phyloP scores from a whole-genome alignment of 306 rosid genomes.

The Aeschynomene evenia region DNA sequence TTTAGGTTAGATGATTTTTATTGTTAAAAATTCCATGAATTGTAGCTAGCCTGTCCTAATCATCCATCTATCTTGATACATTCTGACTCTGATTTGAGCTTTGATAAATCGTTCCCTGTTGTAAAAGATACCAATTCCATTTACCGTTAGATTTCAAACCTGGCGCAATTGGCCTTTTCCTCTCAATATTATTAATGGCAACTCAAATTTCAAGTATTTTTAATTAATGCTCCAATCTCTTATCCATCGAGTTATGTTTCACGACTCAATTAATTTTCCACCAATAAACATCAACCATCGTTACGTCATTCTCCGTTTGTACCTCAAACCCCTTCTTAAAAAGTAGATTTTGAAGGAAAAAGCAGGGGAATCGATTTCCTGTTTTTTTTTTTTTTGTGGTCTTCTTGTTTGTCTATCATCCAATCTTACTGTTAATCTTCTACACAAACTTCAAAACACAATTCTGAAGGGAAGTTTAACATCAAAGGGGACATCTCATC shows the following conservation, averaged over 20 bases:
- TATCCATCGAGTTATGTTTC: not conserved
- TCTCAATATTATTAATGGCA: not conserved
- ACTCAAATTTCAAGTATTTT: not conserved
- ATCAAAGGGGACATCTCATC: not conserved
- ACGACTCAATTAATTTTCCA: not conserved
- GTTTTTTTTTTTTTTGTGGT: too few relatives aligned
- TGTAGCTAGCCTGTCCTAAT: slow-evolving; percentile 10
- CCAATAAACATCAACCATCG: too few relatives aligned
- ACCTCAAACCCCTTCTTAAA: too few relatives aligned
- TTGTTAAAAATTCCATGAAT: slow-evolving; percentile 21
- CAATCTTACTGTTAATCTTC: too few relatives aligned
- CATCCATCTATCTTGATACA: slow-evolving; percentile 6
- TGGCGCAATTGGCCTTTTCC: not conserved
- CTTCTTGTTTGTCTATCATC: too few relatives aligned
- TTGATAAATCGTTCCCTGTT: slow-evolving; percentile 17
- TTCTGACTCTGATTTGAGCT: slow-evolving; percentile 15
- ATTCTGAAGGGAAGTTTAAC: not conserved
- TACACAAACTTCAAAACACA: too few relatives aligned
- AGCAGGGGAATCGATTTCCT: too few relatives aligned
- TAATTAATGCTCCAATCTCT: not conserved
- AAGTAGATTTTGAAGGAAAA: too few relatives aligned
- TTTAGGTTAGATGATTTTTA: slow-evolving; percentile 37
- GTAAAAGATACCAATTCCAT: slow-evolving; percentile 27
- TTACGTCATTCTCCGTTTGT: too few relatives aligned
- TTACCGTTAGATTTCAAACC: slow-evolving; percentile 13